Evolutionary conservation across 2,329 filamentous ascomycete genomes (phyloP).

Genomic region (Cladosporium sp.): DNA sequence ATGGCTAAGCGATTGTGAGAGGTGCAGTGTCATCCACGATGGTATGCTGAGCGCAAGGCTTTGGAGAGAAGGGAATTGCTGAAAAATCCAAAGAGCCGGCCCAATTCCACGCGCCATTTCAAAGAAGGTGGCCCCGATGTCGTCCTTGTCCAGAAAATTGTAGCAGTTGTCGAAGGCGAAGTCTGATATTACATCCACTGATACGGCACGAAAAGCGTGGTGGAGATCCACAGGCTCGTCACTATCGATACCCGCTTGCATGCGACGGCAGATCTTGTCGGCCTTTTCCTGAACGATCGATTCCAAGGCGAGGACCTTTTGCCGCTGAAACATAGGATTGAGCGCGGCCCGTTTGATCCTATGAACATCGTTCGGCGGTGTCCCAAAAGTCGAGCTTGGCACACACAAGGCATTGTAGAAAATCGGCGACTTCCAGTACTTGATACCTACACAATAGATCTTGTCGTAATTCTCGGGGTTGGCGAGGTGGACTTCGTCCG

Average conservation of each 20-base stretch:
- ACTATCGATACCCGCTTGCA: background rate
- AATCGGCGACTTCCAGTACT: slow-evolving; percentile 18
- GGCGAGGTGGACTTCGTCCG: slow-evolving; percentile 21
- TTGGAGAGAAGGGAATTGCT: slow-evolving; percentile 27
- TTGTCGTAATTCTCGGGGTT: slow-evolving; percentile 23
- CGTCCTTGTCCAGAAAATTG: slow-evolving; percentile 31
- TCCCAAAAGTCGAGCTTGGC: slow-evolving; percentile 21
- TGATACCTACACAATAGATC: slow-evolving; percentile 25
- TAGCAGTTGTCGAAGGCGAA: slow-evolving; percentile 36
- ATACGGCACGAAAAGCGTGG: slow-evolving; percentile 33
- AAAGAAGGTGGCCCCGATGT: slow-evolving; percentile 30
- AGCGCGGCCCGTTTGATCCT: slow-evolving; percentile 19
- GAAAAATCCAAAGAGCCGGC: slow-evolving; percentile 25
- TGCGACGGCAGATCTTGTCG: slow-evolving; percentile 22
- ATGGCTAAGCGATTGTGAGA: slow-evolving; percentile 25
- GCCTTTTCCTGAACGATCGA: slow-evolving; percentile 25
- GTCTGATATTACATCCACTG: slow-evolving; percentile 28
- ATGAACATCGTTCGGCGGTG: slow-evolving; percentile 22
- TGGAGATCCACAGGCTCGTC: slow-evolving; percentile 20
- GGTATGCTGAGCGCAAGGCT: slow-evolving; percentile 27
- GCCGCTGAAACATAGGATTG: slow-evolving; percentile 32
- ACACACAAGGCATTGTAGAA: slow-evolving; percentile 20
- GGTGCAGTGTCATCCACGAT: slow-evolving; percentile 25
- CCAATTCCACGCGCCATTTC: slow-evolving; percentile 28
- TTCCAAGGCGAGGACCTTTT: slow-evolving; percentile 27